Conservation (phyloP, 768 basidiomycete species). For the Tricholoma matsutake region DNA sequence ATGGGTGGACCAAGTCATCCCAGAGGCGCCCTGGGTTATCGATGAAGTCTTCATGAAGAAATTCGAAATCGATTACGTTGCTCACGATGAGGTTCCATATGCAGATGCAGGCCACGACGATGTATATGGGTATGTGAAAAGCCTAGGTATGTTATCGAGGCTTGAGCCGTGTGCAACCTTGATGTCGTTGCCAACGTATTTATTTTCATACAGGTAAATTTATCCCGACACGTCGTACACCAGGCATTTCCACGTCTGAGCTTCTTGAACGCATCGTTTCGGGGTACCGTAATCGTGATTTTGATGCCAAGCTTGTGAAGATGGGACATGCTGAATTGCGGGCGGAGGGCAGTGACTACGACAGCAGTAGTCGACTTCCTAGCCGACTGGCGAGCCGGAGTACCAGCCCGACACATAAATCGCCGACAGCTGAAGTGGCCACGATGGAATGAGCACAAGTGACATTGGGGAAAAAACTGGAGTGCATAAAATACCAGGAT, state of each 20-base stretch:
- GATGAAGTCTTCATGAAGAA: conserved; percentile 78
- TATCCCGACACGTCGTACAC: conserved; percentile 91
- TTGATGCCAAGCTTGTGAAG: conserved; percentile 86
- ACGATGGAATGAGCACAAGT: not conserved
- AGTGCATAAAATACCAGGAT: not conserved
- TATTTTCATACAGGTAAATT: conserved; percentile 67
- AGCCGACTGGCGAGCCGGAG: conserved; percentile 32
- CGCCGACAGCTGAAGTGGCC: not conserved
- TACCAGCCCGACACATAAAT: conserved; percentile 20
- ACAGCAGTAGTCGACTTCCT: conserved; percentile 33
- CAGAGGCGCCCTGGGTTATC: conserved; percentile 90
- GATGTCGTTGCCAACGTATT: not conserved
- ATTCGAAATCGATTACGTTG: conserved; percentile 92
- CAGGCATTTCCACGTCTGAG: conserved; percentile 91
- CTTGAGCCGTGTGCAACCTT: not conserved
- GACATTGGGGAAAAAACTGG: not conserved
- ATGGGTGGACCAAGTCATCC: conserved; percentile 94
- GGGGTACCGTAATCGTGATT: conserved; percentile 79
- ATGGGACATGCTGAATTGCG: conserved; percentile 78
- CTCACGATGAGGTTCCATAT: conserved; percentile 94
- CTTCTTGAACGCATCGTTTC: conserved; percentile 89
- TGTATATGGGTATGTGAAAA: conserved; percentile 81
- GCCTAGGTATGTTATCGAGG: conserved; percentile 54
- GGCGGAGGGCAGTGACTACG: conserved; percentile 59
- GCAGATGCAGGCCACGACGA: conserved; percentile 76